Conservation (phyloP, 1,284 basidiomycete genomes). For the Wallemia ichthyophaga region DNA sequence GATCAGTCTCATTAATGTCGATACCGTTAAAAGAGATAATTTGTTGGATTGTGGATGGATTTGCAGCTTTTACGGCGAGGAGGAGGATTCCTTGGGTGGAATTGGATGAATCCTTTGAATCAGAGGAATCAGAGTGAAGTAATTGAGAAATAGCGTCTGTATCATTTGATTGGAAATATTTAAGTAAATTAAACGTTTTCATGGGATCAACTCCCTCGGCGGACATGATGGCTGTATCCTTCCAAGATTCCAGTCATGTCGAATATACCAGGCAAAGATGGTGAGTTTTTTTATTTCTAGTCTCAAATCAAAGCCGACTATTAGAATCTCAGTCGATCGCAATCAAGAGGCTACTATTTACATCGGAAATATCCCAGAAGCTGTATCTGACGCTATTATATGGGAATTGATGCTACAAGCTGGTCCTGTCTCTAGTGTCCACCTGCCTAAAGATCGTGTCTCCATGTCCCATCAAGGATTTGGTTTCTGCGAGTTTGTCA, state of each 20-base stretch:
- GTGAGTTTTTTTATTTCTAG: not conserved
- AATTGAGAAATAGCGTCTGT: not conserved
- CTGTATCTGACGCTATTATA: slow-evolving; percentile 68
- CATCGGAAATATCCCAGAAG: slow-evolving; percentile 89
- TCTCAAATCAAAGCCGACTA: too few species aligned
- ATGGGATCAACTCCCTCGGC: not conserved
- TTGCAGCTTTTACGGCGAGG: not conserved
- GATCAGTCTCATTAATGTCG: slow-evolving; percentile 10
- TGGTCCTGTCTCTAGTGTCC: slow-evolving; percentile 92
- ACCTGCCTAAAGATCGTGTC: slow-evolving; percentile 96
- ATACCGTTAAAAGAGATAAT: not conserved
- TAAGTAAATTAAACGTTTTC: not conserved
- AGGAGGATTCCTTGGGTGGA: not conserved
- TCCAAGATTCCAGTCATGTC: not conserved
- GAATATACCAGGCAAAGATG: not conserved
- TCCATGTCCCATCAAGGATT: slow-evolving; percentile 95
- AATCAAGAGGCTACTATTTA: slow-evolving; percentile 75
- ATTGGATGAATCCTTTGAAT: too few species aligned
- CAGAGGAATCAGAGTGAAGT: not conserved
- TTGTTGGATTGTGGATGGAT: not conserved
- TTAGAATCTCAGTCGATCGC: not conserved
- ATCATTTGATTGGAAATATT: not conserved
- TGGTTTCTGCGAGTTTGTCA: slow-evolving; percentile 94
- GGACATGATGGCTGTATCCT: too few species aligned
- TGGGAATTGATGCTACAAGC: slow-evolving; percentile 99